Conservation (phyloP, 768 basidiomycete genomes). For the Lactarius hatsudake region DNA sequence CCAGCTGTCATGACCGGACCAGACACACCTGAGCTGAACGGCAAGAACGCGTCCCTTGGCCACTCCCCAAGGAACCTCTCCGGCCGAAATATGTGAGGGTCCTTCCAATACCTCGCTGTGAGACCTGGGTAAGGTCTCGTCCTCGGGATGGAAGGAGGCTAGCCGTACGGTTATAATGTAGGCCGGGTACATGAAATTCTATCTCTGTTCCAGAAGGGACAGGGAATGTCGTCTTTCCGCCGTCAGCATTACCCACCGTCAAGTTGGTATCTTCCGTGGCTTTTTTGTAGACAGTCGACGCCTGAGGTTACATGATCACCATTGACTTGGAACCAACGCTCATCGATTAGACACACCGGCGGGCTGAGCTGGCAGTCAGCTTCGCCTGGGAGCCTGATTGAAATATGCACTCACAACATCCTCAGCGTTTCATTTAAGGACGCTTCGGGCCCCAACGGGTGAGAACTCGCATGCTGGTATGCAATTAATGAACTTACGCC, state of each 20-base stretch:
- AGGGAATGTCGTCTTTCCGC: conserved; percentile 40
- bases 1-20: not conserved
- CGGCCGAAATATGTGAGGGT: conserved; percentile 47
- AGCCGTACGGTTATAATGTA: conserved; percentile 50
- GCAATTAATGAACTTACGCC: conserved; percentile 20
- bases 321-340: not conserved
- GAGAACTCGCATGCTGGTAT: not conserved
- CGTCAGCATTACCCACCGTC: conserved; percentile 36
- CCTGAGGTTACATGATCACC: conserved; percentile 35
- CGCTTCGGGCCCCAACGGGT: conserved; percentile 32
- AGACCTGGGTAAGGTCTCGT: not conserved
- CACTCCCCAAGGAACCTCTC: conserved; percentile 37
- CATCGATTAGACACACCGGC: conserved; percentile 3
- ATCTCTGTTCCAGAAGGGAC: conserved; percentile 45
- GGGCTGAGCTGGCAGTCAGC: conserved; percentile 10
- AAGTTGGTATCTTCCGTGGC: conserved; percentile 47
- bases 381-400: not conserved
- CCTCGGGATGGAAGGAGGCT: not conserved
- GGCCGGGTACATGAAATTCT: conserved; percentile 38
- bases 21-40: conserved; percentile 31
- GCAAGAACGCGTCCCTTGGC: conserved; percentile 35
- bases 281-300: conserved; percentile 43
- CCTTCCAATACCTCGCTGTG: conserved; percentile 54
- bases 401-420: conserved; percentile 33
- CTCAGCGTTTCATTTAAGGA: conserved; percentile 50